These are phyloP conservation scores for Sporothrix euskadiensis DNA, from an alignment of 2,329 filamentous ascomycete species.

Conservation along the genomic window DNA sequence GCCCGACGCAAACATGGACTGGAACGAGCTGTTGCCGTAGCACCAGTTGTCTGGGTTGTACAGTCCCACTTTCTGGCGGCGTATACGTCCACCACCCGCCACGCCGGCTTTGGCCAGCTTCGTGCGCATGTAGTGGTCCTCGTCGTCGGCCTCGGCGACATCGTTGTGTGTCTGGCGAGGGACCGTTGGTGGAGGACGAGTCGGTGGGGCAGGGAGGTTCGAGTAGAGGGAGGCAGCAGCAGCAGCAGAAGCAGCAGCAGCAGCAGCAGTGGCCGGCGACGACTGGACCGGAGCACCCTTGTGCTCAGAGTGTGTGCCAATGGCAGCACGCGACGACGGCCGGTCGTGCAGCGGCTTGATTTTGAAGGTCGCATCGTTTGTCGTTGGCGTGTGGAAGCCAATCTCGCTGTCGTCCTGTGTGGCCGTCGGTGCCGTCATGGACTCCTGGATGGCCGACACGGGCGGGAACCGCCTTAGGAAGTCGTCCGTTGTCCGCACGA, in stretches of 20 bases:
- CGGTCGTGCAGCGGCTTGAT: not conserved
- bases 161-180: constrained; percentile 78
- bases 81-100: constrained; percentile 37
- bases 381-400: constrained; percentile 1
- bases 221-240: constrained; percentile 45
- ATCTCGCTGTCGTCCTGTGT: constrained; percentile 25
- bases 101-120: constrained; percentile 43
- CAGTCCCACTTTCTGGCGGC: constrained; percentile 66
- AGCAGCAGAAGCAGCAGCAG: constrained; percentile 36
- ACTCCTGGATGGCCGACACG: constrained; percentile 60
- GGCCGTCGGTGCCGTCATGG: constrained; percentile 52
- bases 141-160: constrained; percentile 50
- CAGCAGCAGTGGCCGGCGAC: constrained; percentile 29
- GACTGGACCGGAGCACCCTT: constrained; percentile 7
- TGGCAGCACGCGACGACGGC: constrained; percentile 22
- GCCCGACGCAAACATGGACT: constrained; percentile 75
- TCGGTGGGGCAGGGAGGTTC: constrained; percentile 58
- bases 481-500: constrained; percentile 74
- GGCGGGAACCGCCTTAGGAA: constrained; percentile 82
- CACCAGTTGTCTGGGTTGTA: constrained; percentile 81
- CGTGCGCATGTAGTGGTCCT: constrained; percentile 44
- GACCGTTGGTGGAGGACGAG: constrained; percentile 67
- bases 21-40: constrained; percentile 89
- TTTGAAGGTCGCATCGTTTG: not conserved
- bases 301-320: not conserved